phyloP scores from a whole-genome alignment of 1,139 yeast genomes.

The Meyerozyma sp. region DNA sequence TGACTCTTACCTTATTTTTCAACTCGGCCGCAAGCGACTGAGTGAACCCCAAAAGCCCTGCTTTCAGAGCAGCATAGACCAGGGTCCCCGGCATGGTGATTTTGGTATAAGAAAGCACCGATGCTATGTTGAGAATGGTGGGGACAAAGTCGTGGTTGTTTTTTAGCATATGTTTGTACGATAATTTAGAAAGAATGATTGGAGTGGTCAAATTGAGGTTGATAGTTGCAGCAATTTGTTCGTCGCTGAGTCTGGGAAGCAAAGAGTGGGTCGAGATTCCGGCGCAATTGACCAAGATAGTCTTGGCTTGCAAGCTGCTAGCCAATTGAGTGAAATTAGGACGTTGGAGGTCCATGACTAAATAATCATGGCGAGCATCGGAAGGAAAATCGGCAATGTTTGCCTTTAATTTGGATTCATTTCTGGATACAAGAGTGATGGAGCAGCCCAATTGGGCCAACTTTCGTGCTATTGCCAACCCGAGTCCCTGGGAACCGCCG shows the following conservation, averaged over 20 bases:
- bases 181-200: slow-evolving; percentile 48
- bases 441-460: slow-evolving; percentile 61
- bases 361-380: slow-evolving; percentile 41
- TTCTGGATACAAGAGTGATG: slow-evolving; percentile 58
- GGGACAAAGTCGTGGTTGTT: slow-evolving; percentile 18
- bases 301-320: slow-evolving; percentile 11
- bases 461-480: slow-evolving; percentile 55
- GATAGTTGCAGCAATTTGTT: slow-evolving; percentile 45
- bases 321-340: slow-evolving; percentile 4
- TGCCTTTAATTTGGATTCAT: slow-evolving; percentile 28
- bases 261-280: slow-evolving; percentile 67
- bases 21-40: slow-evolving; percentile 60
- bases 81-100: slow-evolving; percentile 54
- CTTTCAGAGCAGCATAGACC: slow-evolving; percentile 77
- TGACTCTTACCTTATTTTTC: slow-evolving; percentile 48
- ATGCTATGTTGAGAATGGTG: slow-evolving; percentile 59
- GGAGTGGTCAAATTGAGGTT: slow-evolving; percentile 64
- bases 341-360: slow-evolving; percentile 48
- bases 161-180: slow-evolving; percentile 45
- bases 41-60: slow-evolving; percentile 70
- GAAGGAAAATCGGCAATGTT: slow-evolving; percentile 19
- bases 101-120: slow-evolving; percentile 52
- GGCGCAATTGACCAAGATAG: slow-evolving; percentile 71
- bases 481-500: slow-evolving; percentile 87
- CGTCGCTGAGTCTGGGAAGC: slow-evolving; percentile 38